Conservation (phyloP, 2,329 filamentous ascomycete species). For the Acrodontium crateriforme region DNA sequence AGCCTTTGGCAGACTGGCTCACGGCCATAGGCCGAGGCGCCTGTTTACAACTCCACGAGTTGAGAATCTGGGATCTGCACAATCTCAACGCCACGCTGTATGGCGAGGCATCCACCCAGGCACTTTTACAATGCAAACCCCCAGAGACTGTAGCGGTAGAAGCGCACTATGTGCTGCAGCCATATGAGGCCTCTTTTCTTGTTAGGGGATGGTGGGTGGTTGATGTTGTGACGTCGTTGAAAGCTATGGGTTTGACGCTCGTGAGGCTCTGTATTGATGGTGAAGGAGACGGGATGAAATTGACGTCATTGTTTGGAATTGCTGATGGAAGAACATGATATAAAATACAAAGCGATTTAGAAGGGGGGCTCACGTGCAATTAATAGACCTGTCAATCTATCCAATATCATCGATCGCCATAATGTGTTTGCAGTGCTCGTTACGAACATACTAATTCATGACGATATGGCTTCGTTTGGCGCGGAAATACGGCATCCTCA, state of each 20-base stretch:
- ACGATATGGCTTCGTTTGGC: too few species aligned
- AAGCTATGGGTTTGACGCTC: slow-evolving; percentile 7
- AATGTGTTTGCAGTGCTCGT: too few species aligned
- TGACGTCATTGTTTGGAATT: too few species aligned
- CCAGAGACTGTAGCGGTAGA: slow-evolving; percentile 3
- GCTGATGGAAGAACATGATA: too few species aligned
- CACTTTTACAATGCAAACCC: neutral
- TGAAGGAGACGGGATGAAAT: neutral
- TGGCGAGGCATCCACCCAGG: slow-evolving; percentile 6
- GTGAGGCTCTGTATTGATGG: slow-evolving; percentile 4
- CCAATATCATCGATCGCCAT: too few species aligned
- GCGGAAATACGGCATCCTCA: too few species aligned
- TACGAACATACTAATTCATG: too few species aligned
- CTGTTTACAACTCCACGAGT: slow-evolving; percentile 7
- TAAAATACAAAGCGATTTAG: too few species aligned
- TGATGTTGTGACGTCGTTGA: slow-evolving; percentile 9
- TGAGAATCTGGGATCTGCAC: slow-evolving; percentile 16
- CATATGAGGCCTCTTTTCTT: slow-evolving; percentile 8
- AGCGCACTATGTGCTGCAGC: slow-evolving; percentile 7
- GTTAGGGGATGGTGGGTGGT: slow-evolving; percentile 9
- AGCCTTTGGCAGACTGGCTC: slow-evolving; percentile 11
- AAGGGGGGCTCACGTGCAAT: too few species aligned
- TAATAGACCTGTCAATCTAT: too few species aligned
- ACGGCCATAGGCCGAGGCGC: slow-evolving; percentile 6
- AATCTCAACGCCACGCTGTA: slow-evolving; percentile 13